These are phyloP conservation scores for Colletotrichum siamense DNA, from an alignment of 2,329 filamentous ascomycete genomes.

Conservation along the genomic window DNA sequence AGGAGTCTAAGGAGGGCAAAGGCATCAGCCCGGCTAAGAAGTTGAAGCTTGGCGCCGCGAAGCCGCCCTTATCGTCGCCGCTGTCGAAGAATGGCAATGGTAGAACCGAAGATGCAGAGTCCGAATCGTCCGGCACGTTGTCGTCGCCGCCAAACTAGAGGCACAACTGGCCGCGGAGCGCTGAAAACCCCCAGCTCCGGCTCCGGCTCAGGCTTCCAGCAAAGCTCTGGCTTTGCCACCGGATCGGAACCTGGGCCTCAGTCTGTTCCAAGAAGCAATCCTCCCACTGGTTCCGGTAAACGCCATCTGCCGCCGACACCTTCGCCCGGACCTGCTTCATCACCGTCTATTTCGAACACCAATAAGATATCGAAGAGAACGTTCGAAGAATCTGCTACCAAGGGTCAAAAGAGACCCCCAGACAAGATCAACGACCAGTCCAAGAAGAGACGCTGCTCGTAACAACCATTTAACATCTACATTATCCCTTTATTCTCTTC, in stretches of 20 bases:
- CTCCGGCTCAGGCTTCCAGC: background rate
- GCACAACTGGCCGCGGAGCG: background rate
- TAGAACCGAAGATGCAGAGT: conserved; percentile 52
- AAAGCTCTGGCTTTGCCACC: background rate
- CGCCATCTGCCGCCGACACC: background rate
- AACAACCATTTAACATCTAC: background rate
- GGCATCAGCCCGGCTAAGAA: conserved; percentile 47
- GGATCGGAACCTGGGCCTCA: background rate
- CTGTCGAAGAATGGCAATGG: conserved; percentile 53
- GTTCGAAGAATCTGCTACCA: background rate
- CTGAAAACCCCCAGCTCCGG: background rate
- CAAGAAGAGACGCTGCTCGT: background rate
- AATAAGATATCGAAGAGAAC: background rate
- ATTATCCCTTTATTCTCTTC: background rate
- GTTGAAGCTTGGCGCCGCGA: conserved; percentile 42
- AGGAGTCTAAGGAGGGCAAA: conserved; percentile 29
- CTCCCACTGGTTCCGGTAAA: background rate
- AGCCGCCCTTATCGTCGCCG: conserved; percentile 54
- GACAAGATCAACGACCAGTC: background rate
- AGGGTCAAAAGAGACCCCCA: background rate
- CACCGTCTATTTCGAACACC: background rate
- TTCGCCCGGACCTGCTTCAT: background rate
- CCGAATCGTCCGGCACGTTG: conserved; percentile 61
- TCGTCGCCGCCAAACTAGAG: conserved; percentile 53
- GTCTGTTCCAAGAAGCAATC: background rate